Percentiles rank a stretch among this genome's conserved stretches.
Conservation (phyloP, 768 basidiomycete species). For the Steccherinum ochraceum region DNA sequence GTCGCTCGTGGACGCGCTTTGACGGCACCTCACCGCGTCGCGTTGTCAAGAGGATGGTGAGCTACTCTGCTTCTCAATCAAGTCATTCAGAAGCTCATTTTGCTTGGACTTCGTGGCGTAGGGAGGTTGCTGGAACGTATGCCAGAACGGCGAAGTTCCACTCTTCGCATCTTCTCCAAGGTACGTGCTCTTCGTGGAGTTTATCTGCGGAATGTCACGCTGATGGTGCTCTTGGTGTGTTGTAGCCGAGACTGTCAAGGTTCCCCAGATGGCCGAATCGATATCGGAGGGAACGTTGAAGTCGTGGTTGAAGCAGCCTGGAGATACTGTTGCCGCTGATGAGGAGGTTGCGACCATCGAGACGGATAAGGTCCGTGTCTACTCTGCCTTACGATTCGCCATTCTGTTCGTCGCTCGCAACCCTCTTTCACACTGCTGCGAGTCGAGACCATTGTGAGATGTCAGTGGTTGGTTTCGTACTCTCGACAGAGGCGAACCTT, state of each 20-base stretch:
- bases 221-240: conserved; percentile 4
- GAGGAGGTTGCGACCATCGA: conserved; percentile 98
- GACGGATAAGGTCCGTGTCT: conserved; percentile 88
- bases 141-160: conserved; percentile 59
- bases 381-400: not conserved
- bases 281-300: conserved; percentile 97
- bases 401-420: not conserved
- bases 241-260: conserved; percentile 85
- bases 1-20: conserved; percentile 56
- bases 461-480: not conserved
- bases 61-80: conserved; percentile 11
- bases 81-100: conserved; percentile 5
- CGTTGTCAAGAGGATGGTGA: conserved; percentile 44
- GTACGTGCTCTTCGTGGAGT: too few species aligned
- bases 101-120: conserved; percentile 19
- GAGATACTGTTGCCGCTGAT: conserved; percentile 84
- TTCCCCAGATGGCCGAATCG: conserved; percentile 97
- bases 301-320: conserved; percentile 89
- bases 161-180: conserved; percentile 61
- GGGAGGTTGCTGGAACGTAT: conserved; percentile 41
- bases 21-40: conserved; percentile 35
- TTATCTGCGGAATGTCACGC: conserved; percentile 2
- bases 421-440: not conserved
- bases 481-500: not conserved
- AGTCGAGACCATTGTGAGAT: not conserved